These are phyloP conservation scores for Pichia sp. DNA, from an alignment of 1,139 yeast species.

Conservation along the genomic window DNA sequence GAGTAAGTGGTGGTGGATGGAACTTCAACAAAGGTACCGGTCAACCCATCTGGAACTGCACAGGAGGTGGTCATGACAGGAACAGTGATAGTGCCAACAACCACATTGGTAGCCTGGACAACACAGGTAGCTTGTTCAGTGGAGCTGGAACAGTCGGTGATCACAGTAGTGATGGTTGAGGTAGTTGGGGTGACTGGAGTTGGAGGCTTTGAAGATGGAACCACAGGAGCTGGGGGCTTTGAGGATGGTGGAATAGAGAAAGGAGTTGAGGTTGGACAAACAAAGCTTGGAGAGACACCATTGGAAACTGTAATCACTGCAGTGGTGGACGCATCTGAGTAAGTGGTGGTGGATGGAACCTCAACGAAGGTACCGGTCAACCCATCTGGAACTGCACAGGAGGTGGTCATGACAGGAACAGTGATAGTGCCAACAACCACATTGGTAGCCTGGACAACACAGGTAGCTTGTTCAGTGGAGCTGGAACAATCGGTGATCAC, in stretches of 20 bases:
- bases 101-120: conserved; percentile 3
- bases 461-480: conserved; percentile 7
- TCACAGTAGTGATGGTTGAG: conserved; percentile 11
- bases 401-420: conserved; percentile 10
- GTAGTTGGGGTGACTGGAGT: conserved; percentile 9
- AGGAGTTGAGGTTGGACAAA: conserved; percentile 3
- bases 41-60: conserved; percentile 1
- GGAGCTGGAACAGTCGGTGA: conserved; percentile 18
- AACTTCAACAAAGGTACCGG: conserved; percentile 4
- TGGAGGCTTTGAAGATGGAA: conserved; percentile 9
- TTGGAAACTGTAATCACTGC: conserved; percentile 9
- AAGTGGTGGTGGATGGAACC: background rate
- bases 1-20: conserved; percentile 1
- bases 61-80: conserved; percentile 11
- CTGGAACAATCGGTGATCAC: conserved; percentile 17
- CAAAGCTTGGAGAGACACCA: conserved; percentile 8
- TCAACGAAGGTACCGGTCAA: conserved; percentile 5
- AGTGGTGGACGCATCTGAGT: background rate
- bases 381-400: conserved; percentile 6
- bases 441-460: conserved; percentile 4
- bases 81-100: conserved; percentile 12
- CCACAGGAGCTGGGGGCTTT: background rate
- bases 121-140: conserved; percentile 4
- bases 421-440: conserved; percentile 10
- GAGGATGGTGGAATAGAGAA: background rate